phyloP scores from a whole-genome alignment of 345 rosid genomes.

The Euclidium syriacum region DNA sequence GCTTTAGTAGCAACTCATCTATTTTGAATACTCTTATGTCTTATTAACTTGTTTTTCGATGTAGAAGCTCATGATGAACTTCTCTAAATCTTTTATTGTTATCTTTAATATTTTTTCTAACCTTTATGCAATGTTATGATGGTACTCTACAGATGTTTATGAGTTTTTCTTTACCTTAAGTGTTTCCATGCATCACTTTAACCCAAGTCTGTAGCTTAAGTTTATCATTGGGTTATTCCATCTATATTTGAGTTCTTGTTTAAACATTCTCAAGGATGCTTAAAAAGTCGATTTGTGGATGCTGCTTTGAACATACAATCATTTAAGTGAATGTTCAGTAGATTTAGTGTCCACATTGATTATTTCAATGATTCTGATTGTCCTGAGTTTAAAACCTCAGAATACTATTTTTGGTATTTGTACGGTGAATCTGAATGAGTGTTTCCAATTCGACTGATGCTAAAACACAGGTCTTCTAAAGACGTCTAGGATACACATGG shows the following conservation, averaged over 20 bases:
- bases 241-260: not conserved
- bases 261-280: not conserved
- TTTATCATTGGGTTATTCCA: slow-evolving; percentile 2
- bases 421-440: slow-evolving; percentile 44
- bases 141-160: slow-evolving; percentile 2
- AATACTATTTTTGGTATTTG: slow-evolving; percentile 17
- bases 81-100: not conserved
- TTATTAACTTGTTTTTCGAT: slow-evolving; percentile 8
- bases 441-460: slow-evolving; percentile 64
- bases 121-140: slow-evolving; percentile 16
- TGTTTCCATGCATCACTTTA: not conserved
- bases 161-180: not conserved
- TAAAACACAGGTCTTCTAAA: slow-evolving; percentile 81
- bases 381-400: slow-evolving; percentile 31
- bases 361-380: slow-evolving; percentile 10
- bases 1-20: slow-evolving; percentile 10
- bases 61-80: slow-evolving; percentile 4
- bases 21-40: slow-evolving; percentile 1
- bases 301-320: not conserved
- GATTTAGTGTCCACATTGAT: not conserved
- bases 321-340: not conserved
- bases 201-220: not conserved
- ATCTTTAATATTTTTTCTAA: not conserved
- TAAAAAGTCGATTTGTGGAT: slow-evolving; percentile 6
- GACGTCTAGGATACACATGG: slow-evolving; percentile 86